phyloP scores from a whole-genome alignment of 2,329 filamentous ascomycete species.

The Nannizziopsis barbatae region DNA sequence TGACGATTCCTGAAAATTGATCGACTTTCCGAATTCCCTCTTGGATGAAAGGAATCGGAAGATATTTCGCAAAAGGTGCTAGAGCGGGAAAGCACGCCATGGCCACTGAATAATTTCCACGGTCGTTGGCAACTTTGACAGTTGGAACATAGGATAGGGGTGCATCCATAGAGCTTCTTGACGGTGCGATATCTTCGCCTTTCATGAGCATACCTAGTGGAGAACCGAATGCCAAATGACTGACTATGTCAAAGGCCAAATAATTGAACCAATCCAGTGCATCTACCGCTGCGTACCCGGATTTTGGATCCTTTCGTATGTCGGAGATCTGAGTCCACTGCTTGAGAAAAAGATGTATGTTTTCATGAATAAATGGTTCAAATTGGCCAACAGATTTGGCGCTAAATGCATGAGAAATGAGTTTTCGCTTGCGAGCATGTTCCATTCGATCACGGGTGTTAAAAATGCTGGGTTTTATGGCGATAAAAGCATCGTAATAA shows the following conservation, averaged over 20 bases:
- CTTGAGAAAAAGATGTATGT: conserved; percentile 60
- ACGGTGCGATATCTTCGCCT: conserved; percentile 65
- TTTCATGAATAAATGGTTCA: conserved; percentile 76
- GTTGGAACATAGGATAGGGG: conserved; percentile 61
- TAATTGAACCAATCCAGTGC: conserved; percentile 73
- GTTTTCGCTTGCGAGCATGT: conserved; percentile 81
- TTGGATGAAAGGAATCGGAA: conserved; percentile 73
- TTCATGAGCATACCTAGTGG: conserved; percentile 74
- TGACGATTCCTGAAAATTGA: conserved; percentile 75
- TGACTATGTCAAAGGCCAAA: conserved; percentile 50
- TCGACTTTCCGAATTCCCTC: conserved; percentile 63
- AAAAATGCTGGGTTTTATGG: conserved; percentile 74
- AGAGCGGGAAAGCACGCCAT: conserved; percentile 63
- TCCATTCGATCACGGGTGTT: conserved; percentile 74
- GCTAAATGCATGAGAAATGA: conserved; percentile 76
- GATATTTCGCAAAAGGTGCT: conserved; percentile 67
- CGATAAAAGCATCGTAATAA: conserved; percentile 87
- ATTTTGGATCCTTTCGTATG: conserved; percentile 37
- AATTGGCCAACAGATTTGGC: conserved; percentile 71
- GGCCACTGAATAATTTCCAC: conserved; percentile 74
- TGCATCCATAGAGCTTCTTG: conserved; percentile 50
- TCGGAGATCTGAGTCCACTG: conserved; percentile 58
- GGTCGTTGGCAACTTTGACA: conserved; percentile 76
- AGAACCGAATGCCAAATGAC: conserved; percentile 57
- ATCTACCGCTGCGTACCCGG: conserved; percentile 54